Conservation (phyloP, 2,329 filamentous ascomycete genomes). For the Diaporthe ampelina region DNA sequence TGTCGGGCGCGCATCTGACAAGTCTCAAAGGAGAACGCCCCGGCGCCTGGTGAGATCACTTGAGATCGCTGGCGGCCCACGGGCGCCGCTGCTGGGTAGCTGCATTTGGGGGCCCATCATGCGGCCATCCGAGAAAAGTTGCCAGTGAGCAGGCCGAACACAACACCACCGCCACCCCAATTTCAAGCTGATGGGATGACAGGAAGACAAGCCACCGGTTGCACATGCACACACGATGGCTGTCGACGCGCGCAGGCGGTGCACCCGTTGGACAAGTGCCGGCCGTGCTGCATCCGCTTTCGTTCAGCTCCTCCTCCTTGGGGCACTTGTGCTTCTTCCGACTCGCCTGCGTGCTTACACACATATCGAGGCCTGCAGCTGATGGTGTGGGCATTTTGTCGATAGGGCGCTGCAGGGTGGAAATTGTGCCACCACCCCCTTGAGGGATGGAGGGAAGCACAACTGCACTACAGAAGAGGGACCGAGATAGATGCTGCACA, state of each 20-base stretch:
- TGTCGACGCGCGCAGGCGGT: constrained; percentile 14
- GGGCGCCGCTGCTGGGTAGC: constrained; percentile 9
- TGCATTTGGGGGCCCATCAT: constrained; percentile 19
- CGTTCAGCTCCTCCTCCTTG: constrained; percentile 15
- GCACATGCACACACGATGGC: constrained; percentile 13
- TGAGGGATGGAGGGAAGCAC: not conserved
- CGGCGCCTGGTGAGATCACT: constrained; percentile 25
- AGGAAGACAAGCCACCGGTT: constrained; percentile 23
- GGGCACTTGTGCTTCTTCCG: not conserved
- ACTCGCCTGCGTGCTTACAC: not conserved
- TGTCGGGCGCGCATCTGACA: constrained; percentile 28
- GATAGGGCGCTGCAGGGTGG: constrained; percentile 22
- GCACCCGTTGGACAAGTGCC: constrained; percentile 28
- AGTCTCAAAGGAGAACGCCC: constrained; percentile 23
- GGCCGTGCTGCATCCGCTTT: constrained; percentile 22
- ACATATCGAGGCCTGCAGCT: not conserved
- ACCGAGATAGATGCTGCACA: constrained; percentile 26
- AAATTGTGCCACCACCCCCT: constrained; percentile 11
- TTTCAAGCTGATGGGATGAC: not conserved
- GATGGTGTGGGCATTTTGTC: constrained; percentile 1
- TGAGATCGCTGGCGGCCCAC: constrained; percentile 12
- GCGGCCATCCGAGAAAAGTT: constrained; percentile 27
- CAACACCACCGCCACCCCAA: not conserved
- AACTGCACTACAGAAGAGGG: not conserved
- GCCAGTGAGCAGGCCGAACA: constrained; percentile 12